A percentile compares a stretch with the other conserved stretches of the same genome.
Conservation (phyloP, 345 rosid species). For the Conringia planisiliqua region DNA sequence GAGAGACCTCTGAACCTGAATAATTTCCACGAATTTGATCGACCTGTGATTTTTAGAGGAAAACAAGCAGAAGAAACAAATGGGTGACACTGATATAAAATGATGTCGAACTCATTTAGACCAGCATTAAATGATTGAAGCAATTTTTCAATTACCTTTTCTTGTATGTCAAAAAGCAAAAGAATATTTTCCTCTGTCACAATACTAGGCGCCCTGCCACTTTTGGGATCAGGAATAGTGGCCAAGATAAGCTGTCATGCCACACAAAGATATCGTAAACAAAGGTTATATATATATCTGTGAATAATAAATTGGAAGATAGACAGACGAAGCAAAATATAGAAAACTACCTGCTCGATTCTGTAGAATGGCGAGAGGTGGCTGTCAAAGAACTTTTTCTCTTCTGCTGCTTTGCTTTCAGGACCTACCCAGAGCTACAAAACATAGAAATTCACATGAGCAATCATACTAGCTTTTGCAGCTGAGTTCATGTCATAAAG, state of each 20-base stretch:
- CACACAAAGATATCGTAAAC: constrained; percentile 19
- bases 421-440: constrained; percentile 96
- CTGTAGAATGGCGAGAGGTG: constrained; percentile 96
- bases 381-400: constrained; percentile 86
- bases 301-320: neutral
- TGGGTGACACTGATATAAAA: constrained; percentile 3
- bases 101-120: constrained; percentile 10
- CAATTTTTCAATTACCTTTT: constrained; percentile 51
- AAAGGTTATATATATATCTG: constrained; percentile 6
- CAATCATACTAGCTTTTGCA: neutral
- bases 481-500: constrained; percentile 14
- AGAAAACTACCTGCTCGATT: constrained; percentile 80
- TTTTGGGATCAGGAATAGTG: constrained; percentile 54
- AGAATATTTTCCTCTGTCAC: constrained; percentile 78
- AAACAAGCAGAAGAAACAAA: constrained; percentile 6
- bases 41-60: constrained; percentile 50
- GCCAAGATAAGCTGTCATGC: constrained; percentile 76
- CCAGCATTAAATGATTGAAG: neutral
- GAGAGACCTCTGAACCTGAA: constrained; percentile 65
- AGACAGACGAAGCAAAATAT: constrained; percentile 7
- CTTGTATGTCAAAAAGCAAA: constrained; percentile 89
- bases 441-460: constrained; percentile 11
- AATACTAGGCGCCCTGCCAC: constrained; percentile 60
- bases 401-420: constrained; percentile 85
- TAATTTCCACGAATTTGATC: constrained; percentile 73